phyloP scores from a whole-genome alignment of 1,284 basidiomycete species.

The Retiboletus flavoniger region DNA sequence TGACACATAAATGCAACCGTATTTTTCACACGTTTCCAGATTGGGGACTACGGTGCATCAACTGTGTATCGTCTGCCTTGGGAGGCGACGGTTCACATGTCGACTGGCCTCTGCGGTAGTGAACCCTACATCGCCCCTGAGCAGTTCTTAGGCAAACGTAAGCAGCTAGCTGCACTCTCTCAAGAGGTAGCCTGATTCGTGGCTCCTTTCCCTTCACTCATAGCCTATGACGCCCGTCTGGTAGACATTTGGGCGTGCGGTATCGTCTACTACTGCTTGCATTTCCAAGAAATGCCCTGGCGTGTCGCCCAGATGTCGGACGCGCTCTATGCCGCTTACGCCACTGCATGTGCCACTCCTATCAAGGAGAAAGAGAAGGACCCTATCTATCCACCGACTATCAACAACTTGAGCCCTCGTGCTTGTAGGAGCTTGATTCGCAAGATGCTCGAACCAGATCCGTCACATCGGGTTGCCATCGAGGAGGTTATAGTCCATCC shows the following conservation, averaged over 20 bases:
- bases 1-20: neutral
- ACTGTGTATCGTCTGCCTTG: conserved; percentile 98
- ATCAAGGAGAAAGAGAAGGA: conserved; percentile 35
- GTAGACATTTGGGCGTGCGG: conserved; percentile 98
- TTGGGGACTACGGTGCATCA: conserved; percentile 97
- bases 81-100: conserved; percentile 97
- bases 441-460: conserved; percentile 96
- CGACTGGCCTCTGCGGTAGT: conserved; percentile 93
- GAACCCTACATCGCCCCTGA: conserved; percentile 99
- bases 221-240: conserved; percentile 95
- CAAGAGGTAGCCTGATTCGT: conserved; percentile 28
- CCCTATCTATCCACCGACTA: conserved; percentile 62
- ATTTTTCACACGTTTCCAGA: conserved; percentile 47
- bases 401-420: conserved; percentile 87
- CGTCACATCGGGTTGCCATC: conserved; percentile 74
- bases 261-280: conserved; percentile 97
- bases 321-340: conserved; percentile 81
- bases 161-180: conserved; percentile 42
- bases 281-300: conserved; percentile 97
- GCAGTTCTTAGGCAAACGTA: conserved; percentile 94
- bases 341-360: conserved; percentile 55
- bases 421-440: conserved; percentile 84
- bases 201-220: conserved; percentile 17
- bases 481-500: conserved; percentile 83
- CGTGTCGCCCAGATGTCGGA: conserved; percentile 88